These are phyloP conservation scores for Pseudogymnoascus sp. DNA, from an alignment of 2,329 filamentous ascomycete genomes.

Conservation along the genomic window DNA sequence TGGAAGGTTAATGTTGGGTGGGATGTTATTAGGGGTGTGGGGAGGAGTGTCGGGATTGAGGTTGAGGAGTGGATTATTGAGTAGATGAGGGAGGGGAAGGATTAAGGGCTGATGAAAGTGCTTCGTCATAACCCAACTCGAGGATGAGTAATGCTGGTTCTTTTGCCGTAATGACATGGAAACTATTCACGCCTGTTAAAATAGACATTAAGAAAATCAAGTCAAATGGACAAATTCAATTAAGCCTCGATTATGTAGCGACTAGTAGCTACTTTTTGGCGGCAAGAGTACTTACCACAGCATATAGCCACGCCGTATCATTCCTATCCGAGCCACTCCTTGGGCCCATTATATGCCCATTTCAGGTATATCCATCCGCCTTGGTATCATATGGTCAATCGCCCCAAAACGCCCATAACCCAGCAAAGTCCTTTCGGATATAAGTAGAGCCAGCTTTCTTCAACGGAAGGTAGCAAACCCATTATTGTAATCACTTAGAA, in stretches of 20 bases:
- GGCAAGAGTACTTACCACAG: background rate
- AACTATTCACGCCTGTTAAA: no score
- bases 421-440: background rate
- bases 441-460: background rate
- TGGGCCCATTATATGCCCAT: background rate
- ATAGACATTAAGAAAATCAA: background rate
- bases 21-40: conserved; percentile 65
- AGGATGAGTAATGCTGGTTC: background rate
- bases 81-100: conserved; percentile 28
- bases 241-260: background rate
- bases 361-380: background rate
- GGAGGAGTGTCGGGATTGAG: conserved; percentile 68
- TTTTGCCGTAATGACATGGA: no score
- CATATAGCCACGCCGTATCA: background rate
- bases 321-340: background rate
- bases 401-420: background rate
- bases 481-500: background rate
- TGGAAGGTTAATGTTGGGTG: conserved; percentile 75
- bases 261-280: background rate
- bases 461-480: background rate
- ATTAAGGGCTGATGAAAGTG: background rate
- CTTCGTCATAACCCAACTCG: background rate
- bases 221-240: background rate
- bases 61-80: conserved; percentile 70
- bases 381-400: background rate